phyloP scores from a whole-genome alignment of 202 grass and related monocot genomes.

The Panicum hallii region DNA sequence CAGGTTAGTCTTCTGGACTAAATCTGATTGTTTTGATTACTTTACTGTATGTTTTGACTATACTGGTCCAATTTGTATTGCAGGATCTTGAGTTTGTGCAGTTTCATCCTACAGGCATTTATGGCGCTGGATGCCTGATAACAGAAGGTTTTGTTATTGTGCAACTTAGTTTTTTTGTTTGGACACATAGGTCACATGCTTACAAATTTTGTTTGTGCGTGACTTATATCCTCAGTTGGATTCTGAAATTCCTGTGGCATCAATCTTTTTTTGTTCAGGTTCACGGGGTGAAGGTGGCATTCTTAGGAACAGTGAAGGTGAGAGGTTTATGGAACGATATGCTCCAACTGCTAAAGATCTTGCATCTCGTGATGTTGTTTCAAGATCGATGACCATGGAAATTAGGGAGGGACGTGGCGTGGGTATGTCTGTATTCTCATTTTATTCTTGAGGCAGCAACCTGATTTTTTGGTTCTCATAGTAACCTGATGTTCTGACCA shows the following conservation, averaged over 20 bases:
- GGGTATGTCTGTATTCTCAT: constrained; percentile 46
- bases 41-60: constrained; percentile 9
- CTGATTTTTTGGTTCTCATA: neutral
- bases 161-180: constrained; percentile 48
- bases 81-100: constrained; percentile 83
- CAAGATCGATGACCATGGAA: constrained; percentile 80
- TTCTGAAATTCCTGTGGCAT: constrained; percentile 13
- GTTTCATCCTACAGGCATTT: constrained; percentile 75
- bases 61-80: constrained; percentile 27
- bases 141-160: constrained; percentile 69
- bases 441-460: neutral
- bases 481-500: constrained; percentile 27
- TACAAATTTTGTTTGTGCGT: constrained; percentile 18
- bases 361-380: constrained; percentile 77
- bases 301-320: constrained; percentile 73
- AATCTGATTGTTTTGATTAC: constrained; percentile 17
- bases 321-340: constrained; percentile 75
- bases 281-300: constrained; percentile 83
- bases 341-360: constrained; percentile 78
- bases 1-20: constrained; percentile 48
- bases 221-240: constrained; percentile 28
- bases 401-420: constrained; percentile 78
- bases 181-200: constrained; percentile 16
- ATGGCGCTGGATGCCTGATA: constrained; percentile 72
- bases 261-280: constrained; percentile 43